Evolutionary conservation across 2,329 filamentous ascomycete species (phyloP).

Genomic region (Pseudogymnoascus sp.): DNA sequence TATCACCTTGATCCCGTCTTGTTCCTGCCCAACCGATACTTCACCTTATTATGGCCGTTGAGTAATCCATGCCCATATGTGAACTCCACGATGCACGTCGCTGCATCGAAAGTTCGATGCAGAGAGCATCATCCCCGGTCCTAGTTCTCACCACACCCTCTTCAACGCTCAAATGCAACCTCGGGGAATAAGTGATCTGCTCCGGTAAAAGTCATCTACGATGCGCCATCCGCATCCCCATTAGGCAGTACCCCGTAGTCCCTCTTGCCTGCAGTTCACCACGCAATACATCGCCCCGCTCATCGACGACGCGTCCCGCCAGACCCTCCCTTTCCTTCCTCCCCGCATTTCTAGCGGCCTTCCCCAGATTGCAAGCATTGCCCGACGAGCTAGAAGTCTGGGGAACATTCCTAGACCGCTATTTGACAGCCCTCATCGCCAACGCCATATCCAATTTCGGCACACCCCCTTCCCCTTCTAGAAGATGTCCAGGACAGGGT

Average conservation of each 20-base stretch:
- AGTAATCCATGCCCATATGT: background rate
- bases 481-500: conserved; percentile 2
- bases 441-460: background rate
- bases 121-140: background rate
- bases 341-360: conserved; percentile 1
- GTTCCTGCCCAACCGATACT: background rate
- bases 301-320: background rate
- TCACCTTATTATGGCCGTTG: background rate
- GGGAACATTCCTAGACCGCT: conserved; percentile 1
- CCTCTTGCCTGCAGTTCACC: background rate
- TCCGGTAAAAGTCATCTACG: conserved; percentile 2
- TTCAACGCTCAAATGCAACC: background rate
- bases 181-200: conserved; percentile 4
- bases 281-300: background rate
- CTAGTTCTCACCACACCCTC: background rate
- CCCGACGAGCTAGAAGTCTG: conserved; percentile 1
- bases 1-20: background rate
- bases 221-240: background rate
- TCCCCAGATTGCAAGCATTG: background rate
- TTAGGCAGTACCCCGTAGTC: background rate
- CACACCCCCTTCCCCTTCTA: background rate
- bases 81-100: conserved; percentile 3
- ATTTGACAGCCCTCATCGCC: background rate
- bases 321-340: background rate
- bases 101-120: conserved; percentile 6